Conservation (phyloP, 306 rosid genomes). For the Acacia acuminata region DNA sequence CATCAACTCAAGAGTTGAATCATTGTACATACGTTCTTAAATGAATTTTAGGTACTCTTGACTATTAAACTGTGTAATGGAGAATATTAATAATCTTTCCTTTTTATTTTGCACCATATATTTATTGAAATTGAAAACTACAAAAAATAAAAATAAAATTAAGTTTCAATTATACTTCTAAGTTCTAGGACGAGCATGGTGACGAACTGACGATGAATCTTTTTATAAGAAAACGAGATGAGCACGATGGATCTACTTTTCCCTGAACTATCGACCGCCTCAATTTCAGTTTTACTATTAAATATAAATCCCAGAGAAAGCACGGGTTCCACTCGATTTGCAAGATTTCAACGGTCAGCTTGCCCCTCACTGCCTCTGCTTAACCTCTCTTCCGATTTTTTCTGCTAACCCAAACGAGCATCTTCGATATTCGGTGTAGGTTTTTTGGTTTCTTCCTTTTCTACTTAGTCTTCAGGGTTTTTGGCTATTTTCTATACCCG, state of each 20-base stretch:
- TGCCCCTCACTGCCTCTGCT: not conserved
- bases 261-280: not conserved
- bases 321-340: not conserved
- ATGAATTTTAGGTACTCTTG: too few relatives aligned
- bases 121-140: too few relatives aligned
- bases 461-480: slow-evolving; percentile 44
- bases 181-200: too few relatives aligned
- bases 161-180: too few relatives aligned
- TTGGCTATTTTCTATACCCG: not conserved
- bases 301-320: not conserved
- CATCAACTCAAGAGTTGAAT: too few relatives aligned
- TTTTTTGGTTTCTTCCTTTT: not conserved
- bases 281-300: not conserved
- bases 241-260: not conserved
- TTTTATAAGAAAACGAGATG: too few relatives aligned
- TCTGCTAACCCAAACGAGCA: not conserved
- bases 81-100: too few relatives aligned
- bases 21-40: too few relatives aligned
- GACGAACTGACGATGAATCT: too few relatives aligned
- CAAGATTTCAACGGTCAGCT: not conserved
- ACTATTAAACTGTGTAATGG: too few relatives aligned
- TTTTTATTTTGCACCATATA: too few relatives aligned
- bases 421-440: not conserved
- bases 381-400: not conserved
- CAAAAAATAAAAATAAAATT: too few relatives aligned